phyloP scores from a whole-genome alignment of 345 rosid genomes.

The Euphorbia pulcherrima region DNA sequence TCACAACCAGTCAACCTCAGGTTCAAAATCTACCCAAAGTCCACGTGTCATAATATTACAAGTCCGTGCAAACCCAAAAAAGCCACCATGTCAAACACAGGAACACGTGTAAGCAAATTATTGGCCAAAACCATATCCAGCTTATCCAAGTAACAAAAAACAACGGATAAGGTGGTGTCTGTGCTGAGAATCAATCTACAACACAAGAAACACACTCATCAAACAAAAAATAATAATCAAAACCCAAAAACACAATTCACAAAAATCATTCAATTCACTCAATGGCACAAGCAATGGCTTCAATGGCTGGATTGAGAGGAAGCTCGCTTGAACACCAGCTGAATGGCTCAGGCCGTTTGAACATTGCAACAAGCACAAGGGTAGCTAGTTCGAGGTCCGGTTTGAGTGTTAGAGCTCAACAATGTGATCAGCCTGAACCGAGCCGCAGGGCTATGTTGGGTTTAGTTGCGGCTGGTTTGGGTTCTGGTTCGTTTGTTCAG shows the following conservation, averaged over 20 bases:
- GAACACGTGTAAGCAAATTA: conserved; percentile 21
- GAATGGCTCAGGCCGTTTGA: conserved; percentile 50
- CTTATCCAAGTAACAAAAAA: conserved; percentile 43
- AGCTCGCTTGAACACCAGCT: conserved; percentile 62
- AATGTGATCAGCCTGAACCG: conserved; percentile 43
- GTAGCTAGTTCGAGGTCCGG: conserved; percentile 35
- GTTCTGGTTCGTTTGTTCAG: conserved; percentile 63
- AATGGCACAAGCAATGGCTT: conserved; percentile 74
- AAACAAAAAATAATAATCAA: conserved; percentile 7
- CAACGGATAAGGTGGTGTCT: conserved; percentile 43
- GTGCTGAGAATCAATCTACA: conserved; percentile 34
- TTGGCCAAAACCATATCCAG: conserved; percentile 40
- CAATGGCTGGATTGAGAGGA: conserved; percentile 67
- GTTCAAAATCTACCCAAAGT: background rate
- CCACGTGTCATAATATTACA: conserved; percentile 33
- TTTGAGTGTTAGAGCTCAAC: conserved; percentile 58
- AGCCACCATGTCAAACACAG: conserved; percentile 32
- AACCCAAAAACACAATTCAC: conserved; percentile 30
- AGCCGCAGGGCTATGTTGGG: conserved; percentile 71
- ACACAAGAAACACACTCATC: conserved; percentile 30
- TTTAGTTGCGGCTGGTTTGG: conserved; percentile 65
- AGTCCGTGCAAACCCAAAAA: conserved; percentile 12
- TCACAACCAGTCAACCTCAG: background rate
- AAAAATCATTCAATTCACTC: conserved; percentile 9
- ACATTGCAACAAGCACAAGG: conserved; percentile 15